phyloP scores from a whole-genome alignment of 768 basidiomycete genomes.

The Podaxis sp. region DNA sequence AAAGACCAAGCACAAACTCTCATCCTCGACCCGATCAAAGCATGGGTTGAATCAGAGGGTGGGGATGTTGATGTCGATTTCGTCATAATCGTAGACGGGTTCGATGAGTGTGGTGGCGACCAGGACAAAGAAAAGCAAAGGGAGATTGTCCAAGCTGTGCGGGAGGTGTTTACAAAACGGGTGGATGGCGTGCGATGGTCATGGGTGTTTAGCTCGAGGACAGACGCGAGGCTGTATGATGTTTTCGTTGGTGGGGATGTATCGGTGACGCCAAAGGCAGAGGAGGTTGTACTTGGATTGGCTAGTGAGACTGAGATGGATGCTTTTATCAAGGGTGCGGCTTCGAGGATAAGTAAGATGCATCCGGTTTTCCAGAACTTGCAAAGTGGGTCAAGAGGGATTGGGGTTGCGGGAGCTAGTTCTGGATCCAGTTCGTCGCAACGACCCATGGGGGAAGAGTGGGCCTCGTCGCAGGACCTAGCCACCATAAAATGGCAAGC shows the following conservation, averaged over 20 bases:
- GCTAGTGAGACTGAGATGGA: background rate
- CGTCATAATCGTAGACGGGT: constrained; percentile 3
- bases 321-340: background rate
- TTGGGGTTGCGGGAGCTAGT: background rate
- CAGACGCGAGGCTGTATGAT: background rate
- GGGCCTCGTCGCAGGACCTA: background rate
- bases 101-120: background rate
- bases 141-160: background rate
- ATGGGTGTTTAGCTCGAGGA: constrained; percentile 1
- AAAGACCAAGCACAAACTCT: background rate
- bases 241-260: background rate
- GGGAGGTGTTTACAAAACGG: background rate
- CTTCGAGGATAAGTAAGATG: background rate
- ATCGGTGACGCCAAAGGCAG: background rate
- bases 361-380: background rate
- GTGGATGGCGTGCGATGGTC: background rate
- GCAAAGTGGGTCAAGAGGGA: background rate
- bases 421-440: background rate
- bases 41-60: background rate
- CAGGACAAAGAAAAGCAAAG: background rate
- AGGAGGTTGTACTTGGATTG: background rate
- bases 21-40: constrained; percentile 3
- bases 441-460: background rate
- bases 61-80: constrained; percentile 8
- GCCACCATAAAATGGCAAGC: background rate